Percentiles rank a stretch among this genome's conserved stretches.
phyloP scores from a whole-genome alignment of 176 grass and related monocot species.

The Rhynchospora breviuscula region DNA sequence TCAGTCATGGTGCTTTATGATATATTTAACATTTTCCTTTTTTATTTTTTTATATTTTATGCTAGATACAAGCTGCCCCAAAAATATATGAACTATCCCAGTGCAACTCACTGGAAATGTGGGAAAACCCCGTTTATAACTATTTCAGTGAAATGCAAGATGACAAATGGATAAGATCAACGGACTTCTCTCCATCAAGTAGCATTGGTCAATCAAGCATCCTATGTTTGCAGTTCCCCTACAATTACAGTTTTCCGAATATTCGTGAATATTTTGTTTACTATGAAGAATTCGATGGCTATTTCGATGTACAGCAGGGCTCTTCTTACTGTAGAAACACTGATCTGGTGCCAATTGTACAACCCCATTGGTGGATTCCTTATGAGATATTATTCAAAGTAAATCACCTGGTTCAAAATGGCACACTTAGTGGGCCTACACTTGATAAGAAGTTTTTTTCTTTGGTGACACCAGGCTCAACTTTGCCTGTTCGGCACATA shows the following conservation, averaged over 20 bases:
- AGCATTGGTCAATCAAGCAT: constrained; percentile 78
- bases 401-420: constrained; percentile 89
- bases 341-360: constrained; percentile 51
- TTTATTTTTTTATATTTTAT: constrained; percentile 4
- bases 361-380: constrained; percentile 44
- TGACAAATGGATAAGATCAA: constrained; percentile 72
- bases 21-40: background rate
- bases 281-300: constrained; percentile 40
- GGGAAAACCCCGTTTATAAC: constrained; percentile 49
- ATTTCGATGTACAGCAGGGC: constrained; percentile 31
- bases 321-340: constrained; percentile 49
- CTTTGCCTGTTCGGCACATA: constrained; percentile 32
- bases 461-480: constrained; percentile 34
- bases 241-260: constrained; percentile 38
- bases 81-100: constrained; percentile 47
- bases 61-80: constrained; percentile 71
- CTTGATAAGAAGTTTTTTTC: constrained; percentile 50
- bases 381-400: constrained; percentile 79
- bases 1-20: background rate
- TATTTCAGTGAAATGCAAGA: constrained; percentile 53
- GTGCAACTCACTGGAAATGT: constrained; percentile 17
- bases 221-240: constrained; percentile 55
- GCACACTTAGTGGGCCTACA: constrained; percentile 66
- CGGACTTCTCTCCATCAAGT: constrained; percentile 64
- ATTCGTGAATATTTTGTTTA: constrained; percentile 62